Conservation (phyloP, 768 basidiomycete genomes). For the Amanita molliuscula region DNA sequence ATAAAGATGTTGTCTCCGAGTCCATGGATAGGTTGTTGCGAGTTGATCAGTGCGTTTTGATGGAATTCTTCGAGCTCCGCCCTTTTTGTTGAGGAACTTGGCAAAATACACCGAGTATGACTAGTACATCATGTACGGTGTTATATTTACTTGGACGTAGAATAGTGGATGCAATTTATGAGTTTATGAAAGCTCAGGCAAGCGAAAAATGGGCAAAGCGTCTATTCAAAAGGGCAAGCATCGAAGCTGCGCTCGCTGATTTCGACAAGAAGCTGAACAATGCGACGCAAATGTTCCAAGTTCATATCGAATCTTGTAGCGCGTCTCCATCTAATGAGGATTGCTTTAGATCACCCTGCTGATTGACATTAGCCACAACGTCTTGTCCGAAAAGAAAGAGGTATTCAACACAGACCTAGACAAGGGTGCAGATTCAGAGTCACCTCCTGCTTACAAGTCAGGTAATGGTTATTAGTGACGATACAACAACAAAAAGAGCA, state of each 20-base stretch:
- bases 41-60: constrained; percentile 40
- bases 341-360: constrained; percentile 29
- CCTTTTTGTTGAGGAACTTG: constrained; percentile 26
- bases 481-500: not conserved
- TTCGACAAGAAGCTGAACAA: constrained; percentile 28
- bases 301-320: constrained; percentile 6
- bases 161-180: constrained; percentile 24
- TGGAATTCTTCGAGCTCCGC: constrained; percentile 19
- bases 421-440: not conserved
- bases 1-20: constrained; percentile 44
- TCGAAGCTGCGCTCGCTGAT: constrained; percentile 27
- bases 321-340: not conserved
- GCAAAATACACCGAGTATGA: constrained; percentile 29
- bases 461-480: not conserved
- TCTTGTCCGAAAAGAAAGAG: constrained; percentile 15
- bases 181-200: constrained; percentile 28
- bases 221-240: constrained; percentile 27
- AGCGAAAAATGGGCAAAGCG: constrained; percentile 30
- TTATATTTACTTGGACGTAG: constrained; percentile 14
- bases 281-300: constrained; percentile 38
- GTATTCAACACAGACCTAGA: constrained; percentile 2
- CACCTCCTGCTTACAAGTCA: not conserved
- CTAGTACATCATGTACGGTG: not conserved
- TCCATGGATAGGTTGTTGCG: constrained; percentile 49
- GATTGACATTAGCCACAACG: constrained; percentile 32